These are phyloP conservation scores for Kandelia obovata DNA, from an alignment of 345 rosid species.

Conservation along the genomic window DNA sequence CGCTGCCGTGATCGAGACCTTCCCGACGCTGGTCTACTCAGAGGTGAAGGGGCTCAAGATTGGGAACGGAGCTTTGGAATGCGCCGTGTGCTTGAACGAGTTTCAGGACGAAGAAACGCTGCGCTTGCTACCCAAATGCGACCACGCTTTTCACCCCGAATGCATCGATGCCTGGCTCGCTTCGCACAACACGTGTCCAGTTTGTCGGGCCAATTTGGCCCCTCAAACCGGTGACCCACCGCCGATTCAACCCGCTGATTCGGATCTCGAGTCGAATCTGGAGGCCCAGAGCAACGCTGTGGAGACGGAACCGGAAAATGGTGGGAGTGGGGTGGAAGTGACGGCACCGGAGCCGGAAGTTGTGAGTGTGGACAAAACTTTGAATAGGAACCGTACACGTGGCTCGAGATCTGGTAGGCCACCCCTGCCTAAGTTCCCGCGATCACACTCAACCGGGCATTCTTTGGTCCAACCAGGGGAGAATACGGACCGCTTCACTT, in stretches of 20 bases:
- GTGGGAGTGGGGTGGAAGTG: neutral
- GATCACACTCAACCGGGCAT: neutral
- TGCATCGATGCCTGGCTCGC: conserved; percentile 9
- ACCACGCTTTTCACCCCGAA: conserved; percentile 9
- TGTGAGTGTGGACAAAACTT: neutral
- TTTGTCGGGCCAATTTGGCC: neutral
- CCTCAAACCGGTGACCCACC: conserved; percentile 8
- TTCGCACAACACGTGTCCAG: neutral
- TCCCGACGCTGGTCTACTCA: conserved; percentile 8
- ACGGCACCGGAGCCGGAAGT: neutral
- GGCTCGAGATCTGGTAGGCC: conserved; percentile 40
- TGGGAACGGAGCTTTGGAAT: conserved; percentile 1
- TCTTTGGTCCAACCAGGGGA: neutral
- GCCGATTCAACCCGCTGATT: neutral
- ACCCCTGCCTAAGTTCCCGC: conserved; percentile 1
- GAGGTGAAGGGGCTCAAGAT: neutral
- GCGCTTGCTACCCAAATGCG: conserved; percentile 10
- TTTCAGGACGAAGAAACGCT: conserved; percentile 4
- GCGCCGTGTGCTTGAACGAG: conserved; percentile 4
- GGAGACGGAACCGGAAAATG: neutral
- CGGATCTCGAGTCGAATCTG: conserved; percentile 14
- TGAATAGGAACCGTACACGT: conserved; percentile 7
- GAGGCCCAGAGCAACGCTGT: conserved; percentile 34
- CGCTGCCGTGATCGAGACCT: neutral
- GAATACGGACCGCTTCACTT: neutral